Evolutionary conservation across 495 filamentous ascomycete genomes (phyloP).

Genomic region (Mycothermus thermophilus): DNA sequence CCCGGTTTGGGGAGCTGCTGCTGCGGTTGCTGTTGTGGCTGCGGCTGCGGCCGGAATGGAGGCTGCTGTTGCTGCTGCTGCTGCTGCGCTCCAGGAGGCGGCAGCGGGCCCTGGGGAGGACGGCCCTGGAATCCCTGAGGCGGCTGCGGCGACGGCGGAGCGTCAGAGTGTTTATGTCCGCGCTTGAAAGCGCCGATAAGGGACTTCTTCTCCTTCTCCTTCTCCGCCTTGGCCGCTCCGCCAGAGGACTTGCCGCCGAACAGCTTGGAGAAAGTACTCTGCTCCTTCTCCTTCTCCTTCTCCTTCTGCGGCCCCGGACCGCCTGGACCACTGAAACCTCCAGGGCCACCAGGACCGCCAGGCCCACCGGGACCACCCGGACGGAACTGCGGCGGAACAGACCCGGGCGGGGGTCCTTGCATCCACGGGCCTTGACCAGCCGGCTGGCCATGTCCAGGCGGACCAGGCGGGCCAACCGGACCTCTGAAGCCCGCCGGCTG

Average conservation of each 20-base stretch:
- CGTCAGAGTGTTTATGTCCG: background rate
- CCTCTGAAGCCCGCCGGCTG: too few species aligned
- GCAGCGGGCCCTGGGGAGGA: slow-evolving; percentile 7
- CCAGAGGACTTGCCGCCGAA: slow-evolving; percentile 18
- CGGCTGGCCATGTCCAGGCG: background rate
- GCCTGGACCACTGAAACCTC: too few species aligned
- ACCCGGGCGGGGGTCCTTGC: background rate
- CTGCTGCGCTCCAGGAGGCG: background rate
- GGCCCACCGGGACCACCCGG: too few species aligned
- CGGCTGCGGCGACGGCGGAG: slow-evolving; percentile 5
- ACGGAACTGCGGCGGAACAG: slow-evolving; percentile 1
- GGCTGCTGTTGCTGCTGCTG: slow-evolving; percentile 5
- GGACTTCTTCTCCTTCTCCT: slow-evolving; percentile 15
- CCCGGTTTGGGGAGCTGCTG: slow-evolving; percentile 2
- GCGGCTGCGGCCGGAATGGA: slow-evolving; percentile 2
- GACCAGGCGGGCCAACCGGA: too few species aligned
- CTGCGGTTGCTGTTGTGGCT: slow-evolving; percentile 5
- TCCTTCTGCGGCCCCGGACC: slow-evolving; percentile 4
- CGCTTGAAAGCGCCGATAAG: slow-evolving; percentile 24
- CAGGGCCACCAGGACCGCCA: too few species aligned
- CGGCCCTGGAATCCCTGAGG: slow-evolving; percentile 7
- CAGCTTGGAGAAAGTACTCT: slow-evolving; percentile 22
- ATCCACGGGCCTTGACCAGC: slow-evolving; percentile 1
- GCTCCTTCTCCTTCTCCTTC: slow-evolving; percentile 14
- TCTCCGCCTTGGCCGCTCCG: too few species aligned